phyloP scores from a whole-genome alignment of 1,139 yeast genomes.

The Zygosaccharomyces sapae region DNA sequence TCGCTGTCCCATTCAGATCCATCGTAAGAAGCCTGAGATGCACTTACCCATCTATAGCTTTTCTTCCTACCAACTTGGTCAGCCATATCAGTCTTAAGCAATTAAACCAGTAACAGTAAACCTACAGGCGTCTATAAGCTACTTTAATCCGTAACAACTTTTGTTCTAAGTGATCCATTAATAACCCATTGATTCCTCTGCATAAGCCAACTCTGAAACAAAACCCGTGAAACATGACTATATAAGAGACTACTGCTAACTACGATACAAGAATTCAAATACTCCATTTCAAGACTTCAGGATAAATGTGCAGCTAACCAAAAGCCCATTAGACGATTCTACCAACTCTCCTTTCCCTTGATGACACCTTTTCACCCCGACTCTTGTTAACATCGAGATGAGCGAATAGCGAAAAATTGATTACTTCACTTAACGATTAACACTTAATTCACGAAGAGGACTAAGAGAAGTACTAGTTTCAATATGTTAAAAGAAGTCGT shows the following conservation, averaged over 20 bases:
- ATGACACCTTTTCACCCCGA: not conserved
- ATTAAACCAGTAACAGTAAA: not conserved
- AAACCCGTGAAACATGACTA: constrained; percentile 3
- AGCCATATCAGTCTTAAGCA: constrained; percentile 13
- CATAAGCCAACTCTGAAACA: not conserved
- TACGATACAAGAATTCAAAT: not conserved
- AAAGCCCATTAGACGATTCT: not conserved
- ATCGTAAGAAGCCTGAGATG: constrained; percentile 50
- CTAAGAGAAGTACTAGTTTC: not conserved
- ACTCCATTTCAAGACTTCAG: not conserved
- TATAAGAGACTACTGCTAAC: not conserved
- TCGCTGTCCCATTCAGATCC: constrained; percentile 53
- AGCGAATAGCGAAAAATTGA: constrained; percentile 3
- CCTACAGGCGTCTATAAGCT: not conserved
- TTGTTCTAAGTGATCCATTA: not conserved
- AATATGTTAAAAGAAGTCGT: constrained; percentile 44
- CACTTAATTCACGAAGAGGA: not conserved
- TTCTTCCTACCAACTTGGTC: constrained; percentile 49
- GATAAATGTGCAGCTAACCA: not conserved
- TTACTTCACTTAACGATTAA: not conserved
- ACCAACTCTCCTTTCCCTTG: not conserved
- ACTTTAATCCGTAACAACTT: too few relatives aligned
- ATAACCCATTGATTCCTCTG: not conserved
- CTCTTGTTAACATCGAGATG: not conserved
- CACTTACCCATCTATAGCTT: constrained; percentile 63